Percentiles rank a stretch among this genome's conserved stretches.
These are phyloP conservation scores for Claviceps pusilla DNA, from an alignment of 2,329 filamentous ascomycete genomes.

Conservation along the genomic window DNA sequence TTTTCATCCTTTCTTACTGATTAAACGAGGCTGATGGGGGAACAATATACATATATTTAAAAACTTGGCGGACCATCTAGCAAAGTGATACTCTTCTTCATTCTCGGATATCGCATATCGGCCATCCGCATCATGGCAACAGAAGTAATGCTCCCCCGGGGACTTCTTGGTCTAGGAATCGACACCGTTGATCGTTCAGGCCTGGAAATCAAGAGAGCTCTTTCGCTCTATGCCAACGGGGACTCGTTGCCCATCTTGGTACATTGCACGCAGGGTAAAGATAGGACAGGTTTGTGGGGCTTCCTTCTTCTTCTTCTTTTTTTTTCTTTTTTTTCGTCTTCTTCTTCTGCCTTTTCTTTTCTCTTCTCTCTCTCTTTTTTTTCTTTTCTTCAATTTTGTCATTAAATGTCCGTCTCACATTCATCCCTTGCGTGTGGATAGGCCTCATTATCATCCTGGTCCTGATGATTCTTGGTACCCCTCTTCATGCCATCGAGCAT, in stretches of 20 bases:
- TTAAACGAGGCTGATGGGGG: not conserved
- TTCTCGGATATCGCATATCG: constrained; percentile 50
- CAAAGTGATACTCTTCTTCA: constrained; percentile 42
- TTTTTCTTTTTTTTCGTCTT: not conserved
- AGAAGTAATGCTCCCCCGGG: constrained; percentile 57
- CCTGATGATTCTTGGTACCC: constrained; percentile 47
- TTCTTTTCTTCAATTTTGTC: not conserved
- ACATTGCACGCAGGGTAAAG: constrained; percentile 84
- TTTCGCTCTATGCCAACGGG: constrained; percentile 15
- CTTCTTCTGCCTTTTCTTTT: not conserved
- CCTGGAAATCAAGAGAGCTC: constrained; percentile 36
- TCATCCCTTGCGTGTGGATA: constrained; percentile 11
- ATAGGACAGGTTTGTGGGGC: constrained; percentile 34
- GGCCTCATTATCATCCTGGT: constrained; percentile 56
- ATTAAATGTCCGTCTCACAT: not conserved
- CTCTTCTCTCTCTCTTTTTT: not conserved
- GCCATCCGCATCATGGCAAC: constrained; percentile 55
- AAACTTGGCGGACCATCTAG: constrained; percentile 8
- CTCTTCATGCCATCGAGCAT: constrained; percentile 43
- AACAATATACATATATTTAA: too few species aligned
- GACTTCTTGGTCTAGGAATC: constrained; percentile 53
- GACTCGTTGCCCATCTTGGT: constrained; percentile 49
- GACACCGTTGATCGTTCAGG: constrained; percentile 56
- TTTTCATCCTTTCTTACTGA: not conserved
- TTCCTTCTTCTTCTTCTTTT: too few species aligned